A percentile compares a stretch with the other conserved stretches of the same genome.
These are phyloP conservation scores for Penicillium brasilianum DNA, from an alignment of 2,329 filamentous ascomycete species.

Conservation along the genomic window DNA sequence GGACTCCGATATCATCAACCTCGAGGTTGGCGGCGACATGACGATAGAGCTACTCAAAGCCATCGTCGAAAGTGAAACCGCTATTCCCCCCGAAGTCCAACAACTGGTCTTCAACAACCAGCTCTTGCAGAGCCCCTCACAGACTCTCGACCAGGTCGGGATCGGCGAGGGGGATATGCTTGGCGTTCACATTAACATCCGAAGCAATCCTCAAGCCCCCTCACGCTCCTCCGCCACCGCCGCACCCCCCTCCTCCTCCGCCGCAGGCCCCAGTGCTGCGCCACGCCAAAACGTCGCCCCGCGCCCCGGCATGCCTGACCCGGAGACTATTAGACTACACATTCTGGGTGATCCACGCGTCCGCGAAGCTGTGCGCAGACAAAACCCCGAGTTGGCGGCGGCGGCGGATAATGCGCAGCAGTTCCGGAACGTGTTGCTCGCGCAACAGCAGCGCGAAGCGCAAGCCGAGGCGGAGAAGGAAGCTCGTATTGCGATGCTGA, in stretches of 20 bases:
- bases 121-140: slow-evolving; percentile 74
- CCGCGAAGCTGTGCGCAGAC: slow-evolving; percentile 70
- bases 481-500: slow-evolving; percentile 81
- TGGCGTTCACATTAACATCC: slow-evolving; percentile 71
- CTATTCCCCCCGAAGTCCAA: slow-evolving; percentile 73
- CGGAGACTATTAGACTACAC: slow-evolving; percentile 81
- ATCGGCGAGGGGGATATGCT: slow-evolving; percentile 92
- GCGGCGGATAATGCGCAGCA: slow-evolving; percentile 75
- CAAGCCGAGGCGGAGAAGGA: slow-evolving; percentile 77
- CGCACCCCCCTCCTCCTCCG: slow-evolving; percentile 31
- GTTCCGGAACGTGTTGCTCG: slow-evolving; percentile 74
- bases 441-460: slow-evolving; percentile 71
- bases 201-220: slow-evolving; percentile 36
- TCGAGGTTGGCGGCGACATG: slow-evolving; percentile 83
- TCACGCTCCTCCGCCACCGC: slow-evolving; percentile 6
- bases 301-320: slow-evolving; percentile 58
- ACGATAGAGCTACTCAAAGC: slow-evolving; percentile 84
- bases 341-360: slow-evolving; percentile 78
- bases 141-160: slow-evolving; percentile 79
- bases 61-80: slow-evolving; percentile 82
- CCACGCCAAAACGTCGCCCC: slow-evolving; percentile 38
- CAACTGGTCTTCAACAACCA: slow-evolving; percentile 90
- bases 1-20: slow-evolving; percentile 76
- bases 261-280: slow-evolving; percentile 34
- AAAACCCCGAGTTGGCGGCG: slow-evolving; percentile 76